phyloP scores from a whole-genome alignment of 352 stramenopile genomes.

The Phytophthora sojae region DNA sequence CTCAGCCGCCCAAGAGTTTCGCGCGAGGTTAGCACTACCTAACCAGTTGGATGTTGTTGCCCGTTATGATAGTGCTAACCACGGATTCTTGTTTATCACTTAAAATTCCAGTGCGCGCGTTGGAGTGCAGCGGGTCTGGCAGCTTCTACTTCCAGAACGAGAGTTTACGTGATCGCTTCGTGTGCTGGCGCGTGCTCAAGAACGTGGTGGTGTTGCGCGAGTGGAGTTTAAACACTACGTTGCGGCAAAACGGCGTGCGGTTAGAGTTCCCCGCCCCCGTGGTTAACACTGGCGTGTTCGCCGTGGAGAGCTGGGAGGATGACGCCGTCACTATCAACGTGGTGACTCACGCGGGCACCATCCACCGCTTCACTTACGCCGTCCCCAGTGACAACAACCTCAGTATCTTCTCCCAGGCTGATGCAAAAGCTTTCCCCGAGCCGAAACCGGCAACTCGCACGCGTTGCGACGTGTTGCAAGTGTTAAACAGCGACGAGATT shows the following conservation, averaged over 20 bases:
- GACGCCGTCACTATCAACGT: slow-evolving; percentile 66
- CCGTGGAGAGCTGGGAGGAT: slow-evolving; percentile 70
- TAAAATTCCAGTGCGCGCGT: slow-evolving; percentile 51
- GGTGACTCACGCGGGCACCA: slow-evolving; percentile 70
- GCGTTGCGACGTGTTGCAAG: slow-evolving; percentile 55
- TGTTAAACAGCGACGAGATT: slow-evolving; percentile 61
- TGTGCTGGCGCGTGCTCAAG: slow-evolving; percentile 80
- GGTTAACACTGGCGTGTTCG: slow-evolving; percentile 62
- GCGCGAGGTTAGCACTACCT: slow-evolving; percentile 42
- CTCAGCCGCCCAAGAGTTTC: slow-evolving; percentile 64
- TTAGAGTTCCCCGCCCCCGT: slow-evolving; percentile 70
- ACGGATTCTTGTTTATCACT: slow-evolving; percentile 8
- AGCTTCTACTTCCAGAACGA: slow-evolving; percentile 84
- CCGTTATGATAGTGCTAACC: slow-evolving; percentile 22
- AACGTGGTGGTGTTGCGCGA: slow-evolving; percentile 78
- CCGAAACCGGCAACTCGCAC: slow-evolving; percentile 46
- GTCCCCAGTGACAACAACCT: slow-evolving; percentile 35
- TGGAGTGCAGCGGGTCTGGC: slow-evolving; percentile 71
- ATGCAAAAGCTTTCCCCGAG: slow-evolving; percentile 50
- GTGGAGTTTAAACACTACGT: slow-evolving; percentile 72
- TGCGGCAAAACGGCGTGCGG: slow-evolving; percentile 61
- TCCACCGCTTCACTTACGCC: slow-evolving; percentile 74
- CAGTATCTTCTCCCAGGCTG: slow-evolving; percentile 66
- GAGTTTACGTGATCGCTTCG: slow-evolving; percentile 67
- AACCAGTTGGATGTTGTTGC: neutral